phyloP scores from a whole-genome alignment of 306 rosid species.

The Cucumis cinereus region DNA sequence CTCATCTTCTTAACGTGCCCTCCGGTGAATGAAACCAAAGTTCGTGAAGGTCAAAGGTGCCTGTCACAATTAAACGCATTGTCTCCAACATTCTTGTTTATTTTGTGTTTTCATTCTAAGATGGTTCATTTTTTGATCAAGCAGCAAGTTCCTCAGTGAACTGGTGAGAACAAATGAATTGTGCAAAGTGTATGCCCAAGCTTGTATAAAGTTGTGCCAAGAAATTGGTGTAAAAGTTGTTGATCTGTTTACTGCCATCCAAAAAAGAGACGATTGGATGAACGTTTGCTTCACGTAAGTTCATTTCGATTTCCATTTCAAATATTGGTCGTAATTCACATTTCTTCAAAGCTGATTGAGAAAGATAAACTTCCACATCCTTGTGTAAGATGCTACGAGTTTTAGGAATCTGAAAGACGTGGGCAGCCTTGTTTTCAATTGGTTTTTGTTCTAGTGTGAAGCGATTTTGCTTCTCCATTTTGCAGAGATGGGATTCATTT shows the following conservation, averaged over 20 bases:
- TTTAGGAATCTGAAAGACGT: background rate
- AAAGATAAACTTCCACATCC: background rate
- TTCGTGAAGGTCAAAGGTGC: slow-evolving; percentile 50
- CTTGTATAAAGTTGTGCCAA: slow-evolving; percentile 61
- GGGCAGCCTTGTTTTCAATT: background rate
- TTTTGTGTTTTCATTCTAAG: slow-evolving; percentile 6
- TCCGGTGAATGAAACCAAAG: slow-evolving; percentile 60
- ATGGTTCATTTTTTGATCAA: background rate
- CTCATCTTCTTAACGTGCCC: slow-evolving; percentile 66
- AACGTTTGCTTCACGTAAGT: slow-evolving; percentile 70
- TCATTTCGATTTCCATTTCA: background rate
- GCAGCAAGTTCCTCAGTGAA: slow-evolving; percentile 48
- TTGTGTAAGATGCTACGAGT: background rate
- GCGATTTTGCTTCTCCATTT: slow-evolving; percentile 1
- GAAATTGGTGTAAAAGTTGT: slow-evolving; percentile 57
- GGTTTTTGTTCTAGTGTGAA: background rate
- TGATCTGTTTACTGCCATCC: slow-evolving; percentile 70
- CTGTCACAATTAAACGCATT: background rate
- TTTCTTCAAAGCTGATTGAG: background rate
- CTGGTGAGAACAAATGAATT: slow-evolving; percentile 78
- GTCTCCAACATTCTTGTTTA: background rate
- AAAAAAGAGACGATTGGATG: slow-evolving; percentile 55
- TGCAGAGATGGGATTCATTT: slow-evolving; percentile 89
- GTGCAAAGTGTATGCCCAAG: slow-evolving; percentile 70
- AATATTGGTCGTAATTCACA: background rate